A percentile compares a stretch with the other conserved stretches of the same genome.
phyloP scores from a whole-genome alignment of 345 rosid species.

The Pistacia integerrima region DNA sequence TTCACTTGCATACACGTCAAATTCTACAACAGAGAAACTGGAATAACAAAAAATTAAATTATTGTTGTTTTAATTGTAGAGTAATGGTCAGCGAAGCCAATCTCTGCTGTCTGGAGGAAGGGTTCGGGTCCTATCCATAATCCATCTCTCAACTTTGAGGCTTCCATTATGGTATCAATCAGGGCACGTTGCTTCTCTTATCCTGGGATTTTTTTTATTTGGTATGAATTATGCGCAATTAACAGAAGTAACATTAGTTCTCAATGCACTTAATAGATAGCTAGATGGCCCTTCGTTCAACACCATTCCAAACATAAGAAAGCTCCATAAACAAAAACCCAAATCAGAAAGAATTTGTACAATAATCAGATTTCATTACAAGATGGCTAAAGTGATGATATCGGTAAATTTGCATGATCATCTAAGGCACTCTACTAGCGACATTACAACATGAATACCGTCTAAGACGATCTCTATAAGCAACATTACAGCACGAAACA shows the following conservation, averaged over 20 bases:
- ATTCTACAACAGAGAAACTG: neutral
- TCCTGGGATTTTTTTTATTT: neutral
- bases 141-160: constrained; percentile 10
- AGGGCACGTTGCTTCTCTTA: constrained; percentile 7
- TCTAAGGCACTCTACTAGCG: constrained; percentile 10
- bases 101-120: neutral
- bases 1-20: constrained; percentile 2
- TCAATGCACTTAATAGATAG: neutral
- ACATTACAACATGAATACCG: neutral
- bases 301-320: neutral
- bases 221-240: no score
- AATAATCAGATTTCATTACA: constrained; percentile 11
- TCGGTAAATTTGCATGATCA: constrained; percentile 4
- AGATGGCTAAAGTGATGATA: neutral
- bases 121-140: constrained; percentile 5
- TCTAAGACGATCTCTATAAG: constrained; percentile 8
- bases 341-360: neutral
- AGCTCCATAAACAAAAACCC: neutral
- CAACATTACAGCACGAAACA: neutral
- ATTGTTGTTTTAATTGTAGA: constrained; percentile 1
- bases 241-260: neutral
- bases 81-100: neutral
- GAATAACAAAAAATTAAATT: neutral
- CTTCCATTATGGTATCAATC: constrained; percentile 14
- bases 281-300: neutral